Evolutionary conservation across 73 alveolate species (phyloP).

Genomic region (Tetrahymena elliotti): DNA sequence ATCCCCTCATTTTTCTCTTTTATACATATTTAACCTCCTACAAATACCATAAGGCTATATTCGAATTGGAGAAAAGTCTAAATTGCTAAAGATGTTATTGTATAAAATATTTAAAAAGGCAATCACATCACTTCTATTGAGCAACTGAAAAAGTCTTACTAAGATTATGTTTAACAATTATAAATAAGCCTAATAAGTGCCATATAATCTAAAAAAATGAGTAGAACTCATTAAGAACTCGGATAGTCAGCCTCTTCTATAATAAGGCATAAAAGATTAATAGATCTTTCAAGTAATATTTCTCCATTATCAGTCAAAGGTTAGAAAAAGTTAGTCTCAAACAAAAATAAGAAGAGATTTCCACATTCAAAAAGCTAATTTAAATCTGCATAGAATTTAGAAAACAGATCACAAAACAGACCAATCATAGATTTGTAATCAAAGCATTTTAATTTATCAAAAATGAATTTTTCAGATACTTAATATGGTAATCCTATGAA

Average conservation of each 20-base stretch:
- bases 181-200: not conserved
- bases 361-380: not conserved
- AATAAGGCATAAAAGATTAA: not conserved
- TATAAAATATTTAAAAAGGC: not conserved
- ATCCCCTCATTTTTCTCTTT: not conserved
- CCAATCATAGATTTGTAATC: not conserved
- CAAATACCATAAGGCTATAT: not conserved
- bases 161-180: not conserved
- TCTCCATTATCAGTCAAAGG: not conserved
- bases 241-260: not conserved
- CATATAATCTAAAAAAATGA: not conserved
- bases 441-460: not conserved
- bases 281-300: not conserved
- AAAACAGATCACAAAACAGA: not conserved
- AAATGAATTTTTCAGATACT: not conserved
- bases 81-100: not conserved
- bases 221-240: not conserved
- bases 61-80: not conserved
- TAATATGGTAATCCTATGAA: not conserved
- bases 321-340: not conserved
- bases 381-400: not conserved
- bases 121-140: not conserved
- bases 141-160: not conserved
- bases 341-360: not conserved
- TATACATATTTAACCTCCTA: not conserved